Base-by-base conservation (phyloP, 805 yeast species). In the Komagataella phaffii region DNA sequence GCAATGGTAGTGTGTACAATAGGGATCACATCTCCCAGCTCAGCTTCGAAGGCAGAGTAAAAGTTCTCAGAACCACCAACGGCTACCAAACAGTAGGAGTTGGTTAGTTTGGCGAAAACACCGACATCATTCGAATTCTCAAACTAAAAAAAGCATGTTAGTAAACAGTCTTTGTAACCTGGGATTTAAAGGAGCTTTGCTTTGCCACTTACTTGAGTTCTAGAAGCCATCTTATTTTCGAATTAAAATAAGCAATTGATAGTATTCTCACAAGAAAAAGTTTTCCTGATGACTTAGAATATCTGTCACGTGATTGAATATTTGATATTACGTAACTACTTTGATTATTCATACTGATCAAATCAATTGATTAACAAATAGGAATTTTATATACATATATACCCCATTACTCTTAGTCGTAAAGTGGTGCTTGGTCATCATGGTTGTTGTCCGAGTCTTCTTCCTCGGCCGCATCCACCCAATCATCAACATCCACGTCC, bases 1-100 rank as follows among this genome's bases (percentile, higher is more conserved):
- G 97, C 97, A 61, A 93, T 93, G 54, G 99, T 93, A 51, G 98
- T 88, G 66, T 93, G 96, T 56, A 88, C 93, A 62, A 93, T 88
- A 51, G 99, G 99, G 56, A 93, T 81, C 51, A 88, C 89, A 69
- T 90, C 98, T 55, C 97, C 97, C 57, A 95, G 75, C 70, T 93
- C 96, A 51, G 96, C 96, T 75, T 93, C 99, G 65, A 93, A 91
- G 24, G 97, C 96, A 53, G 97, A 89, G 68, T 84, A 86, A 59
- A 77, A 77, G 65, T 77, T 76, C 62, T 76, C 84, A 47, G 97
- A 89, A 30, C 97, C 99, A 55, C 99, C 98, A 52, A 93, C 88
- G 6, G 99, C 95, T 53, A 91, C 97, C 60, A 93, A 76, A 65
- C 96, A 87, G 77, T 93, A 93, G 30, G 96, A 84, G 77, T 93